phyloP scores from a whole-genome alignment of 257 asterid species.

The Lycium barbarum region DNA sequence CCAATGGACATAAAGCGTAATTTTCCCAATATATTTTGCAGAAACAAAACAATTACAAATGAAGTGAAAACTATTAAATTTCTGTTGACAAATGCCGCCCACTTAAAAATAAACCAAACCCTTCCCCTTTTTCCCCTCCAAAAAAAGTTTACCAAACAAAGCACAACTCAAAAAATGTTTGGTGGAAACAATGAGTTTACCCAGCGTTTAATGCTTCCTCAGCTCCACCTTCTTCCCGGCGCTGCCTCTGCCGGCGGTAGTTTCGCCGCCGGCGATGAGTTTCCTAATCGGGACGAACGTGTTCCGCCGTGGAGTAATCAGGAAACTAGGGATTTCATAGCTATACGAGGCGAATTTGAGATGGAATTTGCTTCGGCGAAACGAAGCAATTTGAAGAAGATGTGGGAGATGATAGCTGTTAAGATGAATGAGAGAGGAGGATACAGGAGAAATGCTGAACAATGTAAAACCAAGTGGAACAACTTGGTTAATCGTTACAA shows the following conservation, averaged over 20 bases:
- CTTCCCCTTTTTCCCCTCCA: no score
- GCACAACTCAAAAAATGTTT: no score
- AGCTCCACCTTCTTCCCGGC: conserved; percentile 32
- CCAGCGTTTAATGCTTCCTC: conserved; percentile 35
- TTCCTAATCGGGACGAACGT: conserved; percentile 70
- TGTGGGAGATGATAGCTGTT: conserved; percentile 68
- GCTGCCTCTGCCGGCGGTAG: conserved; percentile 3
- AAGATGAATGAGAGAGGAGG: conserved; percentile 65
- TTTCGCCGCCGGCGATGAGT: conserved; percentile 42
- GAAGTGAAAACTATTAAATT: no score
- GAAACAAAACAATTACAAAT: no score
- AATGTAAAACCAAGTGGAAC: conserved; percentile 81
- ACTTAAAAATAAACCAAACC: no score
- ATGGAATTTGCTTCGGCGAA: no score
- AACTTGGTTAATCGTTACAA: conserved; percentile 60
- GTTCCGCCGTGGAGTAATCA: conserved; percentile 62
- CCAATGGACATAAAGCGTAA: no score
- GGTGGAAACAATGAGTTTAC: background rate
- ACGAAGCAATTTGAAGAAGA: background rate
- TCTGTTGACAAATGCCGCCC: no score
- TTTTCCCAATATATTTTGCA: no score
- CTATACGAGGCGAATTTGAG: conserved; percentile 54
- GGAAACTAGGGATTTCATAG: conserved; percentile 43
- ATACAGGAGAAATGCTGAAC: conserved; percentile 60
- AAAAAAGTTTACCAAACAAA: no score